Evolutionary conservation across 2,329 filamentous ascomycete species (phyloP).

Genomic region (Raffaelea ambrosiae): DNA sequence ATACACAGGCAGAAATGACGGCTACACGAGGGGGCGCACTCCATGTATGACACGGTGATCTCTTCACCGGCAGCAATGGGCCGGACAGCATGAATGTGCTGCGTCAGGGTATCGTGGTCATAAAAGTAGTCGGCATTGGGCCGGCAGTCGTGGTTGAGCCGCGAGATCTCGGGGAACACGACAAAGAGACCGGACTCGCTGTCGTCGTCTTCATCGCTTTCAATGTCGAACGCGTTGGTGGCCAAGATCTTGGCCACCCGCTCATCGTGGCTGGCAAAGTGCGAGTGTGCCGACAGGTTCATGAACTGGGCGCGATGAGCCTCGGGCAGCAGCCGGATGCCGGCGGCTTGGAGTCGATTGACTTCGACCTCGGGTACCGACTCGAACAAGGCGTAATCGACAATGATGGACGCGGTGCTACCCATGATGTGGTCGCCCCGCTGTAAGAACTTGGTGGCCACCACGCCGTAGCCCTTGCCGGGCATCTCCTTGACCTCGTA

Average conservation of each 20-base stretch:
- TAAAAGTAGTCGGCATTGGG: slow-evolving; percentile 35
- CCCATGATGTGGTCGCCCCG: slow-evolving; percentile 29
- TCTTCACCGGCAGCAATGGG: slow-evolving; percentile 33
- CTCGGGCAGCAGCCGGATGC: slow-evolving; percentile 20
- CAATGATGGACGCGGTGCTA: slow-evolving; percentile 27
- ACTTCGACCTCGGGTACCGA: slow-evolving; percentile 18
- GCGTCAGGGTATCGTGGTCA: slow-evolving; percentile 27
- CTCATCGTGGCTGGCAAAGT: slow-evolving; percentile 14
- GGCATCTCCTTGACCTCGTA: slow-evolving; percentile 27
- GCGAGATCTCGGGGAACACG: slow-evolving; percentile 31
- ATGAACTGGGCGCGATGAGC: slow-evolving; percentile 22
- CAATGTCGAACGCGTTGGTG: slow-evolving; percentile 31
- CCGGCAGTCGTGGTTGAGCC: slow-evolving; percentile 37
- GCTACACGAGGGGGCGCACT: too few relatives aligned
- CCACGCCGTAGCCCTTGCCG: slow-evolving; percentile 29
- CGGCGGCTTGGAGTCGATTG: slow-evolving; percentile 21
- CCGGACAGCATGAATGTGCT: slow-evolving; percentile 28
- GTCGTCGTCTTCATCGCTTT: slow-evolving; percentile 18
- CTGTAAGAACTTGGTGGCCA: slow-evolving; percentile 23
- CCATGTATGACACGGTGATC: slow-evolving; percentile 33
- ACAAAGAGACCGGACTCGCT: slow-evolving; percentile 24
- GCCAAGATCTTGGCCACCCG: slow-evolving; percentile 25
- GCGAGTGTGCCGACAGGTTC: slow-evolving; percentile 27
- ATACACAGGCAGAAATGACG: too few relatives aligned
- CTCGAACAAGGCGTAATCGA: slow-evolving; percentile 29